phyloP scores from a whole-genome alignment of 2,329 filamentous ascomycete genomes.

The Aspergillus texensis region DNA sequence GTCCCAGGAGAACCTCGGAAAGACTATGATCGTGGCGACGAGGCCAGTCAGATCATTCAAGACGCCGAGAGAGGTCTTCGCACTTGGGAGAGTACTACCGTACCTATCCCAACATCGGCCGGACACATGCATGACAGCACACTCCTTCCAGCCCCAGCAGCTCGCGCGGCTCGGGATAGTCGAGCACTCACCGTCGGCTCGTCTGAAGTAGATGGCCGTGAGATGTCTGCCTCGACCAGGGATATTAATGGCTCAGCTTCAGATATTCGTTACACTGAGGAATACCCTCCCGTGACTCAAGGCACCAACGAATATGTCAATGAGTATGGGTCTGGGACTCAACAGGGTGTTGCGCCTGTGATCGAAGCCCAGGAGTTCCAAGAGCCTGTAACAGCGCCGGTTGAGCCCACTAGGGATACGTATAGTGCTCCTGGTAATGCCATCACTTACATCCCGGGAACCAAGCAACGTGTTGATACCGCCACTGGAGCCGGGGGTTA shows the following conservation, averaged over 20 bases:
- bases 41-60: slow-evolving; percentile 83
- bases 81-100: slow-evolving; percentile 65
- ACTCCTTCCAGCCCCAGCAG: slow-evolving; percentile 33
- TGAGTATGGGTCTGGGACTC: neutral
- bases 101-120: slow-evolving; percentile 56
- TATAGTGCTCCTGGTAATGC: neutral
- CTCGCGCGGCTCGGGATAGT: slow-evolving; percentile 11
- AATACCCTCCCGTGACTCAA: neutral
- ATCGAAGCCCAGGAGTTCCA: neutral
- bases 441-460: neutral
- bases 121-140: slow-evolving; percentile 49
- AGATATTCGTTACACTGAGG: neutral
- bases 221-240: neutral
- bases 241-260: slow-evolving; percentile 11
- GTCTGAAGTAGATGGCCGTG: slow-evolving; percentile 1
- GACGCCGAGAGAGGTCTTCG: slow-evolving; percentile 89
- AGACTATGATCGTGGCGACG: slow-evolving; percentile 66
- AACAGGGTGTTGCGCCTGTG: neutral
- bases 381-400: neutral
- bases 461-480: neutral
- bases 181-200: neutral
- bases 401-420: neutral
- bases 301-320: neutral
- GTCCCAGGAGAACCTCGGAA: slow-evolving; percentile 79
- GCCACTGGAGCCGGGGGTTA: neutral